These are phyloP conservation scores for Ophiocordyceps polyrhachis-furcata DNA, from an alignment of 2,329 filamentous ascomycete species.

Conservation along the genomic window DNA sequence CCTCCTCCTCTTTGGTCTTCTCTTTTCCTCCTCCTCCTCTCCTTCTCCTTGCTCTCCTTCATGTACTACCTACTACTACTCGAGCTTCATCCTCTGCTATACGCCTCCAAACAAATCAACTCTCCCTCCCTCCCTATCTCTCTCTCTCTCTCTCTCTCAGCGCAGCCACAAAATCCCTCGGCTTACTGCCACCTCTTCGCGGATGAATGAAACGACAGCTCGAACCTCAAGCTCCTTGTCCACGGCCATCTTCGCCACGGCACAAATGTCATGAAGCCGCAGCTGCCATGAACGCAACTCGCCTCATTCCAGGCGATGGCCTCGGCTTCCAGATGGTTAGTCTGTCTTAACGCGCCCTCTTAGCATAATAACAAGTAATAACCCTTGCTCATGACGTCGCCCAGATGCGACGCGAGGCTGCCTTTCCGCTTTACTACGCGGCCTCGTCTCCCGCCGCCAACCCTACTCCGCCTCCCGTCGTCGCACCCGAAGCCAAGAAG, in stretches of 20 bases:
- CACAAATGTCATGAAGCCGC: neutral
- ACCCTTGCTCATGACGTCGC: neutral
- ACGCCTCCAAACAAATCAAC: too few species aligned
- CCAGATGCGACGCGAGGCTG: neutral
- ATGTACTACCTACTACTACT: neutral
- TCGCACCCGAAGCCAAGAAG: neutral
- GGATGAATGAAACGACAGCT: neutral
- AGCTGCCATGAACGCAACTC: neutral
- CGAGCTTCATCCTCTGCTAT: neutral
- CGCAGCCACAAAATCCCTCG: neutral
- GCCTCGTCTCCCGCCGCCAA: neutral
- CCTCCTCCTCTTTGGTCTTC: neutral
- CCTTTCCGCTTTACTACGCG: neutral
- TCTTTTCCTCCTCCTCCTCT: neutral
- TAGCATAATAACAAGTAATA: neutral
- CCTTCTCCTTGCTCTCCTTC: neutral
- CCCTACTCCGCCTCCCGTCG: neutral
- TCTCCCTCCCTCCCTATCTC: too few species aligned
- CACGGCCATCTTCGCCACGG: neutral
- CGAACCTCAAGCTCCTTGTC: neutral
- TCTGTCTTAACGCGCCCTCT: neutral
- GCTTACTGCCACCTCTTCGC: neutral
- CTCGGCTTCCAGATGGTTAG: slow-evolving; percentile 2
- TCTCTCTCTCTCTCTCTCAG: neutral
- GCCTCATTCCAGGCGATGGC: slow-evolving; percentile 2